Percentiles rank a stretch among this genome's conserved stretches.
phyloP scores from a whole-genome alignment of 2,329 filamentous ascomycete genomes.

The Microcera coccophila region DNA sequence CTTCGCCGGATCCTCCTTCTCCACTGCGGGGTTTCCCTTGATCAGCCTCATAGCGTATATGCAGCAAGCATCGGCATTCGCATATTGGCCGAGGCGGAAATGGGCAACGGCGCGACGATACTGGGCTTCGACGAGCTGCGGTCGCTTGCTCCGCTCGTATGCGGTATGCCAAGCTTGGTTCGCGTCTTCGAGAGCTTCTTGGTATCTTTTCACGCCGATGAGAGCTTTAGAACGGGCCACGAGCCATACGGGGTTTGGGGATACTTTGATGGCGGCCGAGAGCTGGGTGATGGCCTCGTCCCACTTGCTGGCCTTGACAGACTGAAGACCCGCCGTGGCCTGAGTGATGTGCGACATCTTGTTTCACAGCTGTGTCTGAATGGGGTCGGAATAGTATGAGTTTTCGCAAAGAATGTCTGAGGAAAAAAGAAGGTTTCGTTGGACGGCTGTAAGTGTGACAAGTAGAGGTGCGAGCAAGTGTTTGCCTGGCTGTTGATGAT shows the following conservation, averaged over 20 bases:
- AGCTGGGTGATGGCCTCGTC: conserved; percentile 64
- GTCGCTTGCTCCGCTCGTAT: conserved; percentile 64
- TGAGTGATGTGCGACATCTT: conserved; percentile 50
- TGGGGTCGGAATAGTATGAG: too few species aligned
- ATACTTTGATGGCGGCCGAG: conserved; percentile 61
- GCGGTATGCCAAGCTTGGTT: conserved; percentile 62
- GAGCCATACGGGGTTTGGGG: conserved; percentile 71
- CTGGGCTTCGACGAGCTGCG: conserved; percentile 76
- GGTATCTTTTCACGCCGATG: conserved; percentile 57
- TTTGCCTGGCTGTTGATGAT: conserved; percentile 5
- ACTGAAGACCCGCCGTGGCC: conserved; percentile 60
- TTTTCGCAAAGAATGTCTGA: too few species aligned
- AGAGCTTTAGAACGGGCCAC: conserved; percentile 78
- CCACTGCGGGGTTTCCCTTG: conserved; percentile 29
- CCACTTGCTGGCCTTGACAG: conserved; percentile 62
- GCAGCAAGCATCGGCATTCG: conserved; percentile 71
- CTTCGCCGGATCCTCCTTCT: conserved; percentile 30
- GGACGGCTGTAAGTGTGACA: too few species aligned
- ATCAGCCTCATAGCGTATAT: conserved; percentile 48
- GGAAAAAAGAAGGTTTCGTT: background rate
- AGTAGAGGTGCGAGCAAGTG: background rate
- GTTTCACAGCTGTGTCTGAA: background rate
- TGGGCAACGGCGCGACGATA: conserved; percentile 73
- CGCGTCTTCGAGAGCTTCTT: conserved; percentile 65
- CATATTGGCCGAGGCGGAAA: conserved; percentile 65